Percentiles rank a stretch among this genome's conserved stretches.
Conservation (phyloP, 1,284 basidiomycete genomes). For the Heimioporus retisporus region DNA sequence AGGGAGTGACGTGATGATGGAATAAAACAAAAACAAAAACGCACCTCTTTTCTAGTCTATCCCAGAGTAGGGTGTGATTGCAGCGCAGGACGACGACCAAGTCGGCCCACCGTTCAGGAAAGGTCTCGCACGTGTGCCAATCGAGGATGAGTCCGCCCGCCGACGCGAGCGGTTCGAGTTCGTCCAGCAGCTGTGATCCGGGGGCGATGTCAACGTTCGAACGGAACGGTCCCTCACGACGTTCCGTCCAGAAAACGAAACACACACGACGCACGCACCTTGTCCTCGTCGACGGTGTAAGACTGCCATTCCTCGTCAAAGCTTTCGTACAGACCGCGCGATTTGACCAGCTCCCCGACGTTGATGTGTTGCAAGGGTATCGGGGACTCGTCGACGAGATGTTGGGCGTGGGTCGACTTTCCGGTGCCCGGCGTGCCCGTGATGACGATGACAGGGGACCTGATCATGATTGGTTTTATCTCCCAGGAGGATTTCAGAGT, state of each 20-base stretch:
- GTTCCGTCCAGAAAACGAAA: too few relatives aligned
- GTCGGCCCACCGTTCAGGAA: conserved; percentile 98
- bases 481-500: too few relatives aligned
- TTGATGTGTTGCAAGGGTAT: conserved; percentile 87
- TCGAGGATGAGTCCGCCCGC: conserved; percentile 91
- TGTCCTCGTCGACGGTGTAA: conserved; percentile 96
- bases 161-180: conserved; percentile 80
- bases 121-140: conserved; percentile 97
- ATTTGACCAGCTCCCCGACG: conserved; percentile 91
- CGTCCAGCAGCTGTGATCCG: conserved; percentile 79
- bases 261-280: conserved; percentile 54
- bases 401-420: conserved; percentile 92
- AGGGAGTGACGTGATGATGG: neutral
- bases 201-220: neutral
- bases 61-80: conserved; percentile 92
- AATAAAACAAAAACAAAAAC: conserved; percentile 37
- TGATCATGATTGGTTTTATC: neutral
- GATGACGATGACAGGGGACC: conserved; percentile 88
- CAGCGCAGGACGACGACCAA: conserved; percentile 96
- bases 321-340: conserved; percentile 83
- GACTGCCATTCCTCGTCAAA: conserved; percentile 97
- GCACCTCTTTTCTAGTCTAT: conserved; percentile 93
- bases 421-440: conserved; percentile 92
- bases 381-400: conserved; percentile 76
- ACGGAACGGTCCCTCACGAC: neutral